Conservation (phyloP, 169 alveolate species). For the Plasmodium knowlesi region DNA sequence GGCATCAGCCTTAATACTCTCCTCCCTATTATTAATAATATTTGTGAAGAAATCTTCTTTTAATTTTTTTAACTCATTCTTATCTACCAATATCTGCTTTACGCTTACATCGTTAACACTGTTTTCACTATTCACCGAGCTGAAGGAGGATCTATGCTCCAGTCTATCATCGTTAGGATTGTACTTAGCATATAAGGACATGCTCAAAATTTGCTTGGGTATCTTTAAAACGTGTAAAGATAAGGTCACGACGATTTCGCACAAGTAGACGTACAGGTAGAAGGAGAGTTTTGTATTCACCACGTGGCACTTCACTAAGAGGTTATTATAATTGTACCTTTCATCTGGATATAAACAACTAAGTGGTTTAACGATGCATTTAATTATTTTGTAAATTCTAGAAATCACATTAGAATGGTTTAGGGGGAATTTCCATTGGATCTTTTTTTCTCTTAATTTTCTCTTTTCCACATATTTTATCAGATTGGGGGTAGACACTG, state of each 20-base stretch:
- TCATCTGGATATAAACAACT: conserved; percentile 69
- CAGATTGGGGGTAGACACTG: conserved; percentile 43
- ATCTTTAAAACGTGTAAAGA: conserved; percentile 50
- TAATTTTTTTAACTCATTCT: conserved; percentile 17
- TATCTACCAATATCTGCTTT: neutral
- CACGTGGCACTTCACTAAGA: conserved; percentile 36
- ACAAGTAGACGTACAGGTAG: conserved; percentile 21
- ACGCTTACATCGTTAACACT: neutral
- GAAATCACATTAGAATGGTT: conserved; percentile 47
- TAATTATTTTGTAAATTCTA: conserved; percentile 43
- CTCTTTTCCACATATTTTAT: conserved; percentile 39
- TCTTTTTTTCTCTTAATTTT: conserved; percentile 32
- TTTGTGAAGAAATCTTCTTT: conserved; percentile 24
- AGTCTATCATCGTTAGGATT: conserved; percentile 20
- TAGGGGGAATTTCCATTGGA: conserved; percentile 44
- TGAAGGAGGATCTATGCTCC: neutral
- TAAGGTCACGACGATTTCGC: conserved; percentile 44
- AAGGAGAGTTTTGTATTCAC: conserved; percentile 53
- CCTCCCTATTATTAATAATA: conserved; percentile 59
- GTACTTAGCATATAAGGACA: conserved; percentile 5
- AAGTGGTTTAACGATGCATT: conserved; percentile 45
- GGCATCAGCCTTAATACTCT: conserved; percentile 59
- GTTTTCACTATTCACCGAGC: conserved; percentile 16
- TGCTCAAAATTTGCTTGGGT: conserved; percentile 22
- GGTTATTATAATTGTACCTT: conserved; percentile 50